Evolutionary conservation across 2,329 filamentous ascomycete genomes (phyloP).

Genomic region (Fusarium goolgardi): DNA sequence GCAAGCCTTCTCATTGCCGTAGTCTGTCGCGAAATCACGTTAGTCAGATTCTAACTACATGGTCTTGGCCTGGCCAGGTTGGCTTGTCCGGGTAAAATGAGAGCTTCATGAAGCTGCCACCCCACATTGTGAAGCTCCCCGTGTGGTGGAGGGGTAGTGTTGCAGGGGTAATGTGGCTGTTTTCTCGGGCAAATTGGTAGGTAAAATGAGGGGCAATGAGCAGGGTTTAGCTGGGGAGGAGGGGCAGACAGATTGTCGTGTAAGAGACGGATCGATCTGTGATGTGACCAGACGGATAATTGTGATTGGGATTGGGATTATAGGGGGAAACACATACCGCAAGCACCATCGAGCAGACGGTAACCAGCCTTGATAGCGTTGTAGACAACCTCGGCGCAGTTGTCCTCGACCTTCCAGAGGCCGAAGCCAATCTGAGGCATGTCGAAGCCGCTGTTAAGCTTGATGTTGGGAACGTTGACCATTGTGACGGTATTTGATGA

Average conservation of each 20-base stretch:
- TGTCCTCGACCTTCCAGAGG: conserved; percentile 86
- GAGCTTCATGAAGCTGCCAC: conserved; percentile 35
- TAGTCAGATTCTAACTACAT: conserved; percentile 5
- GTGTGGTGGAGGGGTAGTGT: conserved; percentile 38
- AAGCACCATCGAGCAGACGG: conserved; percentile 70
- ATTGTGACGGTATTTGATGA: conserved; percentile 46
- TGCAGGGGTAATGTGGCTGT: conserved; percentile 45
- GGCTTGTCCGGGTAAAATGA: conserved; percentile 11
- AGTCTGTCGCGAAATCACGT: conserved; percentile 65
- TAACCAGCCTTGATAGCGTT: conserved; percentile 75
- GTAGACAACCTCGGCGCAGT: conserved; percentile 81
- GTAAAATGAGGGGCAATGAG: conserved; percentile 23
- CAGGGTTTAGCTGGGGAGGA: conserved; percentile 32
- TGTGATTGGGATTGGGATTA: conserved; percentile 5
- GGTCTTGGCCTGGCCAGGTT: not conserved
- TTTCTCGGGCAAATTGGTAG: conserved; percentile 44
- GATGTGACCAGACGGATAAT: conserved; percentile 8
- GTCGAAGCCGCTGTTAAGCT: conserved; percentile 72
- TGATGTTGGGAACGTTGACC: conserved; percentile 60
- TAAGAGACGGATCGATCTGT: conserved; percentile 12
- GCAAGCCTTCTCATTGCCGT: conserved; percentile 83
- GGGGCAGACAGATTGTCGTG: conserved; percentile 28
- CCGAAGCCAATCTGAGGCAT: conserved; percentile 84
- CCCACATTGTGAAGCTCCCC: conserved; percentile 28
- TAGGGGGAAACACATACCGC: conserved; percentile 58